phyloP scores from a whole-genome alignment of 352 stramenopile species.

The Globisporangium nodosum region DNA sequence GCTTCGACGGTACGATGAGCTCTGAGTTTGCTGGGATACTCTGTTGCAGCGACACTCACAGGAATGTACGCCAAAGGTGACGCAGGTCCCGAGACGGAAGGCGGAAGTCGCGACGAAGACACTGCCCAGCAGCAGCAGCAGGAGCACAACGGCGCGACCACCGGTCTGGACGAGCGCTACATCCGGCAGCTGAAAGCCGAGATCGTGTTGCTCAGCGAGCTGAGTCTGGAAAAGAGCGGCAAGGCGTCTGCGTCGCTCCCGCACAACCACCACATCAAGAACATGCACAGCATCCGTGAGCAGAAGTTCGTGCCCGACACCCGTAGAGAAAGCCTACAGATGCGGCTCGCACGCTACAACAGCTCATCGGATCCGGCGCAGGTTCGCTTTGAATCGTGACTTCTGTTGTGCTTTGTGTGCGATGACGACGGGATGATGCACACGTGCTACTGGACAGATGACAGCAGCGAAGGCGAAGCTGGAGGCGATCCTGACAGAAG shows the following conservation, averaged over 20 bases:
- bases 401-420: neutral
- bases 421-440: neutral
- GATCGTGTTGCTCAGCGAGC: conserved; percentile 35
- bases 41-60: neutral
- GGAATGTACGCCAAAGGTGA: neutral
- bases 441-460: conserved; percentile 12
- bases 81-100: conserved; percentile 10
- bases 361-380: conserved; percentile 39
- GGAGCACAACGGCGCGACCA: neutral
- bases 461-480: conserved; percentile 25
- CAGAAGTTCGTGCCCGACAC: conserved; percentile 14
- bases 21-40: neutral
- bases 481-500: conserved; percentile 23
- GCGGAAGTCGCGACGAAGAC: neutral
- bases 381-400: conserved; percentile 10
- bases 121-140: neutral
- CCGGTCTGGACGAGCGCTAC: conserved; percentile 33
- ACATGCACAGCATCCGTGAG: conserved; percentile 54
- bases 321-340: conserved; percentile 14
- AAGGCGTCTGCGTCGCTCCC: neutral
- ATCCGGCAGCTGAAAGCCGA: conserved; percentile 52
- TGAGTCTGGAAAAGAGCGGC: conserved; percentile 10
- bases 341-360: conserved; percentile 39
- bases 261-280: conserved; percentile 41
- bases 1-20: conserved; percentile 11